phyloP scores from a whole-genome alignment of 805 yeast species.

The Kurtzmaniella fragi region DNA sequence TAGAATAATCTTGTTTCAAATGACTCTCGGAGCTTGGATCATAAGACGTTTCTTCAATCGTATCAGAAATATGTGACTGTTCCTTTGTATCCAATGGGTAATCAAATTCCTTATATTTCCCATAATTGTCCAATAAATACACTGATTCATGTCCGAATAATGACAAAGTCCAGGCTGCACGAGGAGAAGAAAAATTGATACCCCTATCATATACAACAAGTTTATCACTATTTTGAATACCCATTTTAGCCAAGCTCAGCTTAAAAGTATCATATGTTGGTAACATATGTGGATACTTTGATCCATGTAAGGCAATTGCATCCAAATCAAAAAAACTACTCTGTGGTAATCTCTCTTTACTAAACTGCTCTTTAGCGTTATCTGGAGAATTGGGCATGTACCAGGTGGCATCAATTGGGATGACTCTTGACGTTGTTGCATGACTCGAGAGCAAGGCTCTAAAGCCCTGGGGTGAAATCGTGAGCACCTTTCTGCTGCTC shows the following conservation, averaged over 20 bases:
- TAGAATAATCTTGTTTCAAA: conserved; percentile 26
- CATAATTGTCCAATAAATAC: conserved; percentile 65
- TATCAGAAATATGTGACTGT: conserved; percentile 13
- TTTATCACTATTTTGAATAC: conserved; percentile 49
- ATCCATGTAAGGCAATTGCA: conserved; percentile 49
- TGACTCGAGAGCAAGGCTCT: conserved; percentile 5
- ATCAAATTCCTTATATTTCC: conserved; percentile 42
- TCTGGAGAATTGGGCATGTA: conserved; percentile 73
- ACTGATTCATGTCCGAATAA: conserved; percentile 74
- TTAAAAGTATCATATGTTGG: conserved; percentile 60
- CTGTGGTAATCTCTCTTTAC: conserved; percentile 53
- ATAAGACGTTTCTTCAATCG: conserved; percentile 12
- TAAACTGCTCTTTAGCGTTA: conserved; percentile 55
- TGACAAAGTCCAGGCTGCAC: conserved; percentile 88
- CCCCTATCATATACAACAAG: conserved; percentile 80
- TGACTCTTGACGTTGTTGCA: conserved; percentile 15
- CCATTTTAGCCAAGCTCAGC: conserved; percentile 47
- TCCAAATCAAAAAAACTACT: conserved; percentile 81
- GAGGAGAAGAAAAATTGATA: conserved; percentile 83
- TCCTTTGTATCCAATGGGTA: conserved; percentile 40
- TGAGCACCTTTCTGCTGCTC: too few species aligned
- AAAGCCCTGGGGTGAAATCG: conserved; percentile 10
- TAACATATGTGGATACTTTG: conserved; percentile 86
- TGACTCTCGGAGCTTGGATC: conserved; percentile 17
- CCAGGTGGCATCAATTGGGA: conserved; percentile 90